phyloP scores from a whole-genome alignment of 208 protist genomes.

The Acanthamoeba quina region DNA sequence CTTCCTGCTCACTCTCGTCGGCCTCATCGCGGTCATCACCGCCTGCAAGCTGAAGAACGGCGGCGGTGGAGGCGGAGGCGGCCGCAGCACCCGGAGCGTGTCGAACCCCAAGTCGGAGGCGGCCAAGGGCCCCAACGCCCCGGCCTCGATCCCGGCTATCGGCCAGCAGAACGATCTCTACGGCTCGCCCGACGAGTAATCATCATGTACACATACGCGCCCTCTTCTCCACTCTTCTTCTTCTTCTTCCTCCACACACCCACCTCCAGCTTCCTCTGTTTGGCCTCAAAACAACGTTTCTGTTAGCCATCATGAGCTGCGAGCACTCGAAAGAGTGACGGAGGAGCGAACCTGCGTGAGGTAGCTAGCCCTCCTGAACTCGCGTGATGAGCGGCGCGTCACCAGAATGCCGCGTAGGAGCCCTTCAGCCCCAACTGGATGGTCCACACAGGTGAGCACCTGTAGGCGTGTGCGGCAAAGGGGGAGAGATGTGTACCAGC shows the following conservation, averaged over 20 bases:
- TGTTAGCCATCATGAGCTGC: no score
- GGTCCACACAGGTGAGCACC: no score
- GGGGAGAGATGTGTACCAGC: not conserved
- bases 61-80: not conserved
- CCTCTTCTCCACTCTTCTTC: not conserved
- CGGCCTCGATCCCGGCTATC: not conserved
- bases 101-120: not conserved
- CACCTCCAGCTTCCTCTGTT: not conserved
- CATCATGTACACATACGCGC: not conserved
- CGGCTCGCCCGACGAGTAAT: constrained; percentile 10
- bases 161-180: constrained; percentile 40
- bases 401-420: constrained; percentile 39
- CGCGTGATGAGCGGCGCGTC: not conserved
- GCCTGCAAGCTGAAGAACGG: not conserved
- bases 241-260: not conserved
- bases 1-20: constrained; percentile 25
- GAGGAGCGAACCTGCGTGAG: no score
- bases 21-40: constrained; percentile 18
- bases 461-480: not conserved
- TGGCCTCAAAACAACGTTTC: no score
- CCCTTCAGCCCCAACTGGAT: constrained; percentile 11
- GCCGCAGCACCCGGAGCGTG: not conserved
- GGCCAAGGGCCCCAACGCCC: not conserved
- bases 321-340: no score
- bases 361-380: not conserved